Evolutionary conservation across 2,329 filamentous ascomycete genomes (phyloP).

Genomic region (Cyclaneusma minus): DNA sequence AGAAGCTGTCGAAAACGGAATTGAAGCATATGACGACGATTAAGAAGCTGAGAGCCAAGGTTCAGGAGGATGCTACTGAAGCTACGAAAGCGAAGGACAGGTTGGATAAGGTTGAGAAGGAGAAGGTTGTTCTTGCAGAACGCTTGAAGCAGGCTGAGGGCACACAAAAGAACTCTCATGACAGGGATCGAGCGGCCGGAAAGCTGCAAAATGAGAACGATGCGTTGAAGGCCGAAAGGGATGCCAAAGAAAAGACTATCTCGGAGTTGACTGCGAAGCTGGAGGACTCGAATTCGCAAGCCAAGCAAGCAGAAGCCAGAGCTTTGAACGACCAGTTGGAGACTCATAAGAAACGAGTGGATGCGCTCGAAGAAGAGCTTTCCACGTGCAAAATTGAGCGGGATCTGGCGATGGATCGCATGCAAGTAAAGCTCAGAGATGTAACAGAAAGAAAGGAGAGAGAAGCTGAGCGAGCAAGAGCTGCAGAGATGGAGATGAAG

Average conservation of each 20-base stretch:
- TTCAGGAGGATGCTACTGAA: constrained; percentile 50
- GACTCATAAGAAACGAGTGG: constrained; percentile 40
- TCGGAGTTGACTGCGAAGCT: constrained; percentile 55
- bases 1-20: constrained; percentile 73
- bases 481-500: constrained; percentile 62
- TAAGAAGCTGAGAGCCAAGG: constrained; percentile 59
- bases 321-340: constrained; percentile 53
- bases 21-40: constrained; percentile 71
- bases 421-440: constrained; percentile 52
- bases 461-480: constrained; percentile 52
- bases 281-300: constrained; percentile 48
- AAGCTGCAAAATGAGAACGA: constrained; percentile 42
- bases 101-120: constrained; percentile 40
- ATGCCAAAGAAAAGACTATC: constrained; percentile 48
- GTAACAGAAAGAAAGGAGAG: constrained; percentile 58
- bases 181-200: constrained; percentile 33
- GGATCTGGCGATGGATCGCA: constrained; percentile 55
- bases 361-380: constrained; percentile 40
- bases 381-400: constrained; percentile 64
- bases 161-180: constrained; percentile 37
- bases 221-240: constrained; percentile 43
- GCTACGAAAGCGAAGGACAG: constrained; percentile 41
- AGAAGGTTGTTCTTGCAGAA: constrained; percentile 29
- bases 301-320: constrained; percentile 50
- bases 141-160: constrained; percentile 33